Conservation (phyloP, 139 green algal genomes). For the Coelastrella sp. region DNA sequence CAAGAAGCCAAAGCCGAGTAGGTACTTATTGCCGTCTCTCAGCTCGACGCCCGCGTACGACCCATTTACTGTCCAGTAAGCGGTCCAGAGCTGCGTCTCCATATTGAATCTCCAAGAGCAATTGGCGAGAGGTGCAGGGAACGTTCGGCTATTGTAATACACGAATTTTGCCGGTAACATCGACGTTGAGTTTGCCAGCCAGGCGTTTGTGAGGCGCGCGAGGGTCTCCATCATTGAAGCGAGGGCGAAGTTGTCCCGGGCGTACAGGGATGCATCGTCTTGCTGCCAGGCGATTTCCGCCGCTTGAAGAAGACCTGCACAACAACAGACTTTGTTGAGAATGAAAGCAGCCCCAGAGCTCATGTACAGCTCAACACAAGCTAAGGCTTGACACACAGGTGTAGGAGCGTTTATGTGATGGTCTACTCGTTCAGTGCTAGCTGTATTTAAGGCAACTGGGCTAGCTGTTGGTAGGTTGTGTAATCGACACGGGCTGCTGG, state of each 20-base stretch:
- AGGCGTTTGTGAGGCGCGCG: constrained; percentile 15
- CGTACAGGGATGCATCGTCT: constrained; percentile 22
- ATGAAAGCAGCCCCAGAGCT: neutral
- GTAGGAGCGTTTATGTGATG: no score
- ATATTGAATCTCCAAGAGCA: constrained; percentile 30
- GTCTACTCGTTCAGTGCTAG: no score
- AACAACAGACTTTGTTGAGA: neutral
- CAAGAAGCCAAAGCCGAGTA: constrained; percentile 36
- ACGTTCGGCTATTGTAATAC: neutral
- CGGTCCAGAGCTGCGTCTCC: constrained; percentile 3
- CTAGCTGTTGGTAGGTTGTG: no score
- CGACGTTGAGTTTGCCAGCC: neutral
- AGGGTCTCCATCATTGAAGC: constrained; percentile 42
- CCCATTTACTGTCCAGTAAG: neutral
- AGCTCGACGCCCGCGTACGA: neutral
- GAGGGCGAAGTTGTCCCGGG: neutral
- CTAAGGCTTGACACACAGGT: no score
- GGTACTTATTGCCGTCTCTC: constrained; percentile 36
- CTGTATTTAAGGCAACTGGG: no score
- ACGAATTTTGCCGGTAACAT: constrained; percentile 19
- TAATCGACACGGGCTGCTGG: no score
- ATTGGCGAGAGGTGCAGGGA: constrained; percentile 7
- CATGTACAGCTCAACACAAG: neutral
- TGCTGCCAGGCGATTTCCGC: constrained; percentile 50
- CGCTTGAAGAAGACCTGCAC: constrained; percentile 14